These are phyloP conservation scores for Termitomyces sp. DNA, from an alignment of 768 basidiomycete genomes.

Conservation along the genomic window DNA sequence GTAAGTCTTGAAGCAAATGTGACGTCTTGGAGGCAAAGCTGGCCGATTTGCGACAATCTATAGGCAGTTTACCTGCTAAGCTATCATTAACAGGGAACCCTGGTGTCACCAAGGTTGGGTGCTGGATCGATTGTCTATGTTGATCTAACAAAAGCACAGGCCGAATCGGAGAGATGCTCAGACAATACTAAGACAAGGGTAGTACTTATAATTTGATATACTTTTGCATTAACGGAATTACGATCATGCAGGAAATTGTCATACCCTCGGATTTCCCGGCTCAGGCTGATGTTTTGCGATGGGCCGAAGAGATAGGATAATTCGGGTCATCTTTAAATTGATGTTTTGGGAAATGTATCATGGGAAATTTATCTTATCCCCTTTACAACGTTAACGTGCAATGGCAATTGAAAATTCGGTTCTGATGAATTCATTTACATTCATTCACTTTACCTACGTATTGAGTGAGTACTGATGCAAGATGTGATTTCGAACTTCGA, in stretches of 20 bases:
- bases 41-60: slow-evolving; percentile 41
- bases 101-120: background rate
- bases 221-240: background rate
- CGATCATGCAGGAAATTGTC: background rate
- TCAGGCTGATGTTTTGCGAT: slow-evolving; percentile 42
- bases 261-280: slow-evolving; percentile 10
- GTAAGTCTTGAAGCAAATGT: slow-evolving; percentile 49
- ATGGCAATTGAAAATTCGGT: background rate
- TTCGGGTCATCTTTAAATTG: no score
- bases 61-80: slow-evolving; percentile 10
- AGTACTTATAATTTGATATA: background rate
- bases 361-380: background rate
- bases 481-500: no score
- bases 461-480: no score
- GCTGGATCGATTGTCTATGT: background rate
- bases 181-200: background rate
- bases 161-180: background rate
- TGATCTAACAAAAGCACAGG: background rate
- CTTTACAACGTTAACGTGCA: background rate
- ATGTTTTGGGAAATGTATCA: background rate
- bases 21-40: slow-evolving; percentile 62
- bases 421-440: background rate
- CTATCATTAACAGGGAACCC: background rate
- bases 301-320: slow-evolving; percentile 45
- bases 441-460: background rate